Evolutionary conservation across 2,329 filamentous ascomycete genomes (phyloP), one percentile per base, ranked within the genome.

Genomic region (Dactylellina leptospora): DNA sequence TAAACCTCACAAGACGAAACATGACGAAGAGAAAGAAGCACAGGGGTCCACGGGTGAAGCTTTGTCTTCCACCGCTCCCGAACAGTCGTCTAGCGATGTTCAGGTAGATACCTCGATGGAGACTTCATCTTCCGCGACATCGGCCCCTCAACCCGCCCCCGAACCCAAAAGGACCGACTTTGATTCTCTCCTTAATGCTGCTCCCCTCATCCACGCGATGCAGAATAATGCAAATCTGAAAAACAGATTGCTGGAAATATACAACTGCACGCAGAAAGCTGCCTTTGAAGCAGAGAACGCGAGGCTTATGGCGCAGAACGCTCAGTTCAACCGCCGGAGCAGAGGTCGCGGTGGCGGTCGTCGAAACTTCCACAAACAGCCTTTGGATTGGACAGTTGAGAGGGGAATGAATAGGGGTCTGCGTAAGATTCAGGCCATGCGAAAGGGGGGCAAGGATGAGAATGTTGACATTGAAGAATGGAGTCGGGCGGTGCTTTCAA

Each of bases 381-480:
- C 69, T 13, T 40, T 61, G 23, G 62, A 73, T 44, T 73, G 69
- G 69, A 73, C 60, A 20, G 50, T 62, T 2, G 69, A 73, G 59
- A 60, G 69, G 38, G 69, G 69, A 42, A 62, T 68, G 69, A 68
- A 68, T 28, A 53, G 69, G 59, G 69, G 69, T 18, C 44, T 73
- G 30, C 45, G 62, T 25, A 73, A 68, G 40, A 66, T 73, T 45
- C 60, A 68, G 23, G 56, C 60, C 20, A 66, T 73, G 60, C 50
- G 69, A 40, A 72, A 68, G 44, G 69, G 69, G 48, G 69, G 69
- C 40, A 68, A 68, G 38, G 62, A 73, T 27, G 69, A 73, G 30
- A 73, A 73, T 47, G 69, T 68, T 25, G 69, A 73, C 51, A 68
- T 73, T 18, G 69, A 73, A 58, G 69, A 73, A 42, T 73, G 68